These are phyloP conservation scores for Apophysomyces variabilis DNA, from an alignment of 371 early-diverging fungal species.

Conservation along the genomic window DNA sequence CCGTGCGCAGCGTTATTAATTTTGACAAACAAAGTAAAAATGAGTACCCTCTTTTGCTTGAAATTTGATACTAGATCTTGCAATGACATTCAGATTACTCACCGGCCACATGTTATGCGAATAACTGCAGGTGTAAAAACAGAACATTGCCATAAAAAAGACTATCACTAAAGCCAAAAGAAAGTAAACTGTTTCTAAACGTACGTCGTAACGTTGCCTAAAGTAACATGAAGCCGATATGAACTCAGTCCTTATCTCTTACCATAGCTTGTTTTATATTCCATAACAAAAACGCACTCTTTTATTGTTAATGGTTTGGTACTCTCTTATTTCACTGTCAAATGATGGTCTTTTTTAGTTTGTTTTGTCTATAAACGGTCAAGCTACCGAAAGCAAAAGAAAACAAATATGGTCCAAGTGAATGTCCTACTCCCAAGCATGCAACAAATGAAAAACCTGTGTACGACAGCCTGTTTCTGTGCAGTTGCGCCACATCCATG, in stretches of 20 bases:
- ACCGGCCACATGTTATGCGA: background rate
- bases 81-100: background rate
- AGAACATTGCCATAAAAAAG: background rate
- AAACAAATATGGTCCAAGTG: too few relatives aligned
- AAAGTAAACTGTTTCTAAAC: background rate
- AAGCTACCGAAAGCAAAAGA: too few relatives aligned
- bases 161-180: background rate
- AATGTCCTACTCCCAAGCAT: too few relatives aligned
- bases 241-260: too few relatives aligned
- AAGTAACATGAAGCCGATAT: too few relatives aligned
- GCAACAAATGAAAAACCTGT: background rate
- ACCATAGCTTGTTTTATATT: too few relatives aligned
- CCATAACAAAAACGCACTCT: too few relatives aligned
- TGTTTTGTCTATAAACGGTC: too few relatives aligned
- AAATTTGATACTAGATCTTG: background rate
- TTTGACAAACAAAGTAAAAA: background rate
- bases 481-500: constrained; percentile 3
- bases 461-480: background rate
- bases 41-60: background rate
- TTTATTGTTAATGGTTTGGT: too few relatives aligned
- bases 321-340: too few relatives aligned
- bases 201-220: background rate
- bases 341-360: too few relatives aligned
- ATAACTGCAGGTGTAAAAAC: constrained; percentile 6
- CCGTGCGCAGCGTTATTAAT: constrained; percentile 5